Percentiles rank a stretch among this genome's conserved stretches.
Conservation (phyloP, 805 yeast genomes). For the Wickerhamomyces pijperi region DNA sequence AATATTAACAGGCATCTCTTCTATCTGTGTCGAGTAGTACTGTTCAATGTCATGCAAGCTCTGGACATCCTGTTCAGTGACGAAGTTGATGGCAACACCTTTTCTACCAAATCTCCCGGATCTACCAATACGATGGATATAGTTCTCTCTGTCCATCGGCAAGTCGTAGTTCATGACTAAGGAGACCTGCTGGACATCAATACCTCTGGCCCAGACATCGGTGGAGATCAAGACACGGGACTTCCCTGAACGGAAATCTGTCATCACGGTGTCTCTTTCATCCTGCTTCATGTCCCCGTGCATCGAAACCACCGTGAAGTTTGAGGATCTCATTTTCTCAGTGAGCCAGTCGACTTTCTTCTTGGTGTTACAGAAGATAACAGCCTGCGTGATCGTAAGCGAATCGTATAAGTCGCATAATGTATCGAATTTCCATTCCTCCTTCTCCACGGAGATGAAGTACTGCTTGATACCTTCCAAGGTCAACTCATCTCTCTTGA, state of each 20-base stretch:
- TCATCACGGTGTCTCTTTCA: constrained; percentile 91
- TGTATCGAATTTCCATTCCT: constrained; percentile 90
- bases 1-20: constrained; percentile 71
- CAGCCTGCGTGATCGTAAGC: constrained; percentile 92
- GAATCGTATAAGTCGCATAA: constrained; percentile 92
- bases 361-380: constrained; percentile 95
- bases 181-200: constrained; percentile 96
- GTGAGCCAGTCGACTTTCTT: constrained; percentile 88
- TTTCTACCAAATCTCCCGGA: constrained; percentile 98
- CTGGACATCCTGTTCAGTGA: constrained; percentile 67
- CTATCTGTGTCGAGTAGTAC: constrained; percentile 64
- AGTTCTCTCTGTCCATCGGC: constrained; percentile 88
- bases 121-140: constrained; percentile 95
- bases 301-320: constrained; percentile 91
- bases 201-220: constrained; percentile 97
- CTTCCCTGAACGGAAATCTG: constrained; percentile 87
- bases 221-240: constrained; percentile 92
- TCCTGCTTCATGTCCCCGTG: constrained; percentile 96
- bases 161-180: constrained; percentile 91
- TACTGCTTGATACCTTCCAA: constrained; percentile 92
- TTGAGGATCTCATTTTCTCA: constrained; percentile 62
- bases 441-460: constrained; percentile 83
- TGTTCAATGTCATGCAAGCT: constrained; percentile 66
- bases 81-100: constrained; percentile 94
- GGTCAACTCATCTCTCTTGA: constrained; percentile 88